Evolutionary conservation across 2,329 filamentous ascomycete species (phyloP).

Genomic region (Celoporthe dispersa): DNA sequence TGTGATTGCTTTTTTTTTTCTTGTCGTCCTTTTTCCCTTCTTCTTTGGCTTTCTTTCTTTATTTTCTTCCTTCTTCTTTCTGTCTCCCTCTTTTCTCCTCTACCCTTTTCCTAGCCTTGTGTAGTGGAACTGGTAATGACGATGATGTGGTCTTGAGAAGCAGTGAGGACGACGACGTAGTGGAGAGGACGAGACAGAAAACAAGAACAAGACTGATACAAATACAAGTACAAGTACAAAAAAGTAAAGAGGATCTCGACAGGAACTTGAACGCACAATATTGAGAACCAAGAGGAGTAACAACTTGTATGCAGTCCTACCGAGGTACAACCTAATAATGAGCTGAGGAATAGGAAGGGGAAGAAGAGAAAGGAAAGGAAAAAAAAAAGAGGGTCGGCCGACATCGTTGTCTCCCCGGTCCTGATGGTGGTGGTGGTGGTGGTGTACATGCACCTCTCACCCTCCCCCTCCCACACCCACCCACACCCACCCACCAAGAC

Average conservation of each 20-base stretch:
- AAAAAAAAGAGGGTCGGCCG: not conserved
- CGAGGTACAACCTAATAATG: not conserved
- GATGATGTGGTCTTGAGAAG: not conserved
- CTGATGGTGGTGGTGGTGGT: not conserved
- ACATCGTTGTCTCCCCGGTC: slow-evolving; percentile 12
- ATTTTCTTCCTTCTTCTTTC: not conserved
- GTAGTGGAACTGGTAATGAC: not conserved
- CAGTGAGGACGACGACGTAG: too few species aligned
- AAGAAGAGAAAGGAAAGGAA: too few species aligned
- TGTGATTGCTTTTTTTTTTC: not conserved
- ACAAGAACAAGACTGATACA: not conserved
- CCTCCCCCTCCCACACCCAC: not conserved
- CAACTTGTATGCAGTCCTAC: not conserved
- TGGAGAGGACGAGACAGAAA: not conserved
- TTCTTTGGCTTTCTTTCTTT: not conserved
- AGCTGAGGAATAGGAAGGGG: too few species aligned
- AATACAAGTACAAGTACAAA: not conserved
- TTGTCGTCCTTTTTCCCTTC: not conserved
- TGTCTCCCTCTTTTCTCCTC: not conserved
- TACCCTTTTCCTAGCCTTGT: not conserved
- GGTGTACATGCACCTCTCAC: not conserved
- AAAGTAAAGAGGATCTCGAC: not conserved
- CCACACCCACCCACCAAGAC: too few species aligned
- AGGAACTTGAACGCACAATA: not conserved
- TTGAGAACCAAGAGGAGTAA: not conserved